Evolutionary conservation across 1,284 basidiomycete species (phyloP), one percentile per base, ranked within the genome.

Genomic region (Phlebopus sp.): DNA sequence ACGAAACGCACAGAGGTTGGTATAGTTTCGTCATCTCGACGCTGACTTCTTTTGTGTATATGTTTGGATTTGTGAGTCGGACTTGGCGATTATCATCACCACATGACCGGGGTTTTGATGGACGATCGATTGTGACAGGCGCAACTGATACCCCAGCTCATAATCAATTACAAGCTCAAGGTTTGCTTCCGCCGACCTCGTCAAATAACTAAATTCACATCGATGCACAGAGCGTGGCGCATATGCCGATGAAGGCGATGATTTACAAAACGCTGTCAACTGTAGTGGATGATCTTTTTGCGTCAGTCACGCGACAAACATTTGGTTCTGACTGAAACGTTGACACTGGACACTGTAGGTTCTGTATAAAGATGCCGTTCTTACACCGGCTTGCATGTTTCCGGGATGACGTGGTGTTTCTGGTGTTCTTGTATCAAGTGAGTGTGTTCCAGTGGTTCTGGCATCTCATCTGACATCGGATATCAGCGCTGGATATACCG

Each of bases 161-260:
- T 94, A 62, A 93, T 95, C 75, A 96, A 97, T 73, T 97, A 96
- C 75, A 96, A 97, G 69, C 78, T 96, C 53, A 95, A 95, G 86
- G 86, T 84, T 47, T 45, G 61, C 70, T 32, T 44, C 53, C 42
- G 37, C 66, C 35, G 47, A 51, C 56, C 52, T 25, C 51, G 49
- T 52, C 43, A 57, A 45, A 7, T 40, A 35, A 25, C 21, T 40
- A 31, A 37, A 42, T 43, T 18, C 55, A 49, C 41, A 66, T 54
- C 47, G 50, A 51, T 40, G 47, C 36, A 47, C 69, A 89, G 84
- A 89, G 84, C 62, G 91, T 93, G 32, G 86, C 92, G 32, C 92
- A 95, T 63, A 92, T 95, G 86, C 91, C 90, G 9, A 92, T 95
- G 84, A 97, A 95, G 70, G 91, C 95, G 3, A 94, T 98, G 88